Evolutionary conservation across 106 monocot species (phyloP).

Genomic region (Acorus gramineus): DNA sequence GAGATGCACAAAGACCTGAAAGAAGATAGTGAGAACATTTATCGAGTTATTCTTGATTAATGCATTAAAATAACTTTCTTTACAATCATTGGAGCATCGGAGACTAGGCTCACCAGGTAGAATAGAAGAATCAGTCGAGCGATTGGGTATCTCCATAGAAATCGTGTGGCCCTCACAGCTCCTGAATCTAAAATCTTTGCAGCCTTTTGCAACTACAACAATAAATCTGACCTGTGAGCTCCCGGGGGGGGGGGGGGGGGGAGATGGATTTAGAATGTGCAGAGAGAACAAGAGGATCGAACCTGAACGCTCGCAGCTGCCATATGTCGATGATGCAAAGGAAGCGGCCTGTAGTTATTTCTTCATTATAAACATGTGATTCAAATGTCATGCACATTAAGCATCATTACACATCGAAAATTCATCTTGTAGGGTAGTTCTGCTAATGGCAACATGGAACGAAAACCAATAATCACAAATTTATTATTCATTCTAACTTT

Average conservation of each 20-base stretch:
- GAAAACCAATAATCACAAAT: too few species aligned
- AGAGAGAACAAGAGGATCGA: not conserved
- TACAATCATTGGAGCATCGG: not conserved
- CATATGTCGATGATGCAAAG: slow-evolving; percentile 85
- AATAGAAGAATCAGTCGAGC: slow-evolving; percentile 78
- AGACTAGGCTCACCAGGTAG: slow-evolving; percentile 58
- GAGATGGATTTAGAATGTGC: not conserved
- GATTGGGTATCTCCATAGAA: slow-evolving; percentile 87
- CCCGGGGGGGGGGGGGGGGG: not conserved
- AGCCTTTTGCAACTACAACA: slow-evolving; percentile 77
- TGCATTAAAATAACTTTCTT: not conserved
- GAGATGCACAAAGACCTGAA: slow-evolving; percentile 91
- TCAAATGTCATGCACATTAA: too few species aligned
- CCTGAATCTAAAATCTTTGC: slow-evolving; percentile 89
- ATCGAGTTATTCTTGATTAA: not conserved
- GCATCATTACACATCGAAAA: too few species aligned
- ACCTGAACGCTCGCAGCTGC: slow-evolving; percentile 79
- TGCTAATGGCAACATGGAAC: too few species aligned
- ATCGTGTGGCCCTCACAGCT: slow-evolving; percentile 91
- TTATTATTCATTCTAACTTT: too few species aligned
- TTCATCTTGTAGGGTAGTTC: too few species aligned
- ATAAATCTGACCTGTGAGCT: slow-evolving; percentile 1
- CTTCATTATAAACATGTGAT: not conserved
- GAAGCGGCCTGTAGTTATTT: slow-evolving; percentile 59
- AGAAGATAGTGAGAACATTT: too few species aligned